These are phyloP conservation scores for Mollisia scopiformis DNA, from an alignment of 2,329 filamentous ascomycete species.

Conservation along the genomic window DNA sequence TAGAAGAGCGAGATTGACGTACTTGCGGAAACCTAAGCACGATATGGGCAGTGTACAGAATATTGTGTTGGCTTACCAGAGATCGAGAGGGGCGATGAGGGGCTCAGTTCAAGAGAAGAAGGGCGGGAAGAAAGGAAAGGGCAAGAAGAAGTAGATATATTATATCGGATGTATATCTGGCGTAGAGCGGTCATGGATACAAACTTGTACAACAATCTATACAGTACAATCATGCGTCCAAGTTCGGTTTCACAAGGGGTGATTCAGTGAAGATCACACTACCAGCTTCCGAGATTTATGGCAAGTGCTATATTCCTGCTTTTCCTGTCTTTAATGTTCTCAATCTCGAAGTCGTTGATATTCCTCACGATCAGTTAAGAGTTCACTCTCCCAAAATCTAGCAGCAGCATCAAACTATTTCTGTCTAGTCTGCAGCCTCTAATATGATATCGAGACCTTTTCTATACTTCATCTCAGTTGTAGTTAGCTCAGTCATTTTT, in stretches of 20 bases:
- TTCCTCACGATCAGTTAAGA: no score
- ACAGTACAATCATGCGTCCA: not conserved
- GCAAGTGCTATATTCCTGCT: not conserved
- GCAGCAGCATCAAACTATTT: no score
- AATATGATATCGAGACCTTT: no score
- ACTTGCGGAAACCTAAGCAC: constrained; percentile 86
- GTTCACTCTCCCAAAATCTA: no score
- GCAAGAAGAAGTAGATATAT: constrained; percentile 31
- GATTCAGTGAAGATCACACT: not conserved
- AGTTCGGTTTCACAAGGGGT: not conserved
- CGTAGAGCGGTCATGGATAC: not conserved
- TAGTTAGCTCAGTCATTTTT: no score
- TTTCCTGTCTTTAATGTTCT: no score
- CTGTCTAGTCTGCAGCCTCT: no score
- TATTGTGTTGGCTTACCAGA: constrained; percentile 69
- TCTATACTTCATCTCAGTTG: no score
- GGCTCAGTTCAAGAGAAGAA: constrained; percentile 29
- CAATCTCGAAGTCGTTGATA: no score
- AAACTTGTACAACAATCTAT: not conserved
- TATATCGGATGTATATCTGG: constrained; percentile 22
- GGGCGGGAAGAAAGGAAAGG: constrained; percentile 31
- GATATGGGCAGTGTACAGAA: constrained; percentile 86
- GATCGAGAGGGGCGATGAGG: constrained; percentile 50
- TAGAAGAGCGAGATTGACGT: constrained; percentile 84
- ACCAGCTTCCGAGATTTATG: not conserved